Evolutionary conservation across 805 yeast species (phyloP).

Genomic region (Ogataea thermomethanolica): DNA sequence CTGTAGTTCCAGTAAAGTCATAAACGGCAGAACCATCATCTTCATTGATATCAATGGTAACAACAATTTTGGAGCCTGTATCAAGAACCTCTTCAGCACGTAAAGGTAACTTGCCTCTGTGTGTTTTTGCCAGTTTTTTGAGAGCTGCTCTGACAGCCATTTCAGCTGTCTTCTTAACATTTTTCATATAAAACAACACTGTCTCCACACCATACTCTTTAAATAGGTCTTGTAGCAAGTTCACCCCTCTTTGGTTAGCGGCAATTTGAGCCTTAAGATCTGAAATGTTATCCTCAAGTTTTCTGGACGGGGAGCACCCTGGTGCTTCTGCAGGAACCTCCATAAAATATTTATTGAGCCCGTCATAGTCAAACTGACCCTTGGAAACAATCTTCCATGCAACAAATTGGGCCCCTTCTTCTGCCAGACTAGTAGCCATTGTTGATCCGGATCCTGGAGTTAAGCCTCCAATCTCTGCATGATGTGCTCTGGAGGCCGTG

Average conservation of each 20-base stretch:
- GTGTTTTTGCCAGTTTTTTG: slow-evolving; percentile 40
- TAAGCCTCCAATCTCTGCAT: slow-evolving; percentile 59
- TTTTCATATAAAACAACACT: slow-evolving; percentile 46
- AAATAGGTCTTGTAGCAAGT: slow-evolving; percentile 40
- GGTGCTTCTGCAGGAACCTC: slow-evolving; percentile 45
- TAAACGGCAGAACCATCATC: slow-evolving; percentile 44
- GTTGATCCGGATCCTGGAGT: slow-evolving; percentile 58
- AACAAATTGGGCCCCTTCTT: slow-evolving; percentile 55
- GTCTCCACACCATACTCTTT: slow-evolving; percentile 42
- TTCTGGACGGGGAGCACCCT: slow-evolving; percentile 56
- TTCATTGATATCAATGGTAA: slow-evolving; percentile 39
- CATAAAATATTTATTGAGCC: slow-evolving; percentile 43
- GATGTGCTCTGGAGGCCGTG: slow-evolving; percentile 60
- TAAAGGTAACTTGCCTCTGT: slow-evolving; percentile 33
- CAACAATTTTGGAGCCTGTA: slow-evolving; percentile 51
- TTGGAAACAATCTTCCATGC: slow-evolving; percentile 48
- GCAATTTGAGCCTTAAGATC: slow-evolving; percentile 49
- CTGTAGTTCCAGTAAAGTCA: slow-evolving; percentile 54
- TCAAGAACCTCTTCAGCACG: slow-evolving; percentile 50
- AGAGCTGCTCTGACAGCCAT: slow-evolving; percentile 38
- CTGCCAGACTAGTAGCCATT: slow-evolving; percentile 47
- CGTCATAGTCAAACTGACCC: slow-evolving; percentile 52
- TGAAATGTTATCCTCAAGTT: slow-evolving; percentile 51
- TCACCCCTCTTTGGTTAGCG: slow-evolving; percentile 50
- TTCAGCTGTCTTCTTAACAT: slow-evolving; percentile 45